phyloP scores from a whole-genome alignment of 352 stramenopile genomes.

The Elongisporangium prolatum region DNA sequence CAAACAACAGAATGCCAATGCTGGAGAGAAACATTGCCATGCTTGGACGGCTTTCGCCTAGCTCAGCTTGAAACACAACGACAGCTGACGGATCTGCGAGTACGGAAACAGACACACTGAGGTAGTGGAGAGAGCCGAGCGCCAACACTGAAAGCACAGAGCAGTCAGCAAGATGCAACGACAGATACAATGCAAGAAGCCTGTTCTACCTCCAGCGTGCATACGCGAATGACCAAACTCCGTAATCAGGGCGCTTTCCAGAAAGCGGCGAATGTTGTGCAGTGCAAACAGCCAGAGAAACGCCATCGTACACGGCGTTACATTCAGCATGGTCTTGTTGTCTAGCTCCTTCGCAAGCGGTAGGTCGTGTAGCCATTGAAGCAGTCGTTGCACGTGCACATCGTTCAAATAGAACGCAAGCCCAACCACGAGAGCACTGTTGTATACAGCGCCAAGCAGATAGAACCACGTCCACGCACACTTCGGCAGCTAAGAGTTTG shows the following conservation, averaged over 20 bases:
- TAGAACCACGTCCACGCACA: conserved; percentile 77
- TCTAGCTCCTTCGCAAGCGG: background rate
- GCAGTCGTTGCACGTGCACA: conserved; percentile 17
- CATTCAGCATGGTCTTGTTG: background rate
- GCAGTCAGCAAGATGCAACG: background rate
- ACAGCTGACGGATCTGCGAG: conserved; percentile 25
- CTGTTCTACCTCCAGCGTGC: conserved; percentile 20
- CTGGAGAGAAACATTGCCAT: background rate
- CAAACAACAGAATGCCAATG: conserved; percentile 29
- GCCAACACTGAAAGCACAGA: conserved; percentile 22
- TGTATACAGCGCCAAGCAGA: conserved; percentile 48
- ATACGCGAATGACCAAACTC: conserved; percentile 65
- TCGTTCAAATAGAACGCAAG: conserved; percentile 24
- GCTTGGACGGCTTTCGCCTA: background rate
- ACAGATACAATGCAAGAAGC: background rate
- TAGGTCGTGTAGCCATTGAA: conserved; percentile 29
- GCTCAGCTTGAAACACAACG: background rate
- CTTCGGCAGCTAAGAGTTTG: conserved; percentile 23
- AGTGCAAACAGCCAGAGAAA: conserved; percentile 48
- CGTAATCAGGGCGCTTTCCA: conserved; percentile 59
- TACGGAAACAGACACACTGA: conserved; percentile 38
- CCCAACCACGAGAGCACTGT: conserved; percentile 24
- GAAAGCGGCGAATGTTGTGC: conserved; percentile 46
- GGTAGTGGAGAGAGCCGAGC: conserved; percentile 58
- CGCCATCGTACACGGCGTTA: conserved; percentile 9